Conservation (phyloP, 139 green algal species). For the Axilococcus clingmanii region DNA sequence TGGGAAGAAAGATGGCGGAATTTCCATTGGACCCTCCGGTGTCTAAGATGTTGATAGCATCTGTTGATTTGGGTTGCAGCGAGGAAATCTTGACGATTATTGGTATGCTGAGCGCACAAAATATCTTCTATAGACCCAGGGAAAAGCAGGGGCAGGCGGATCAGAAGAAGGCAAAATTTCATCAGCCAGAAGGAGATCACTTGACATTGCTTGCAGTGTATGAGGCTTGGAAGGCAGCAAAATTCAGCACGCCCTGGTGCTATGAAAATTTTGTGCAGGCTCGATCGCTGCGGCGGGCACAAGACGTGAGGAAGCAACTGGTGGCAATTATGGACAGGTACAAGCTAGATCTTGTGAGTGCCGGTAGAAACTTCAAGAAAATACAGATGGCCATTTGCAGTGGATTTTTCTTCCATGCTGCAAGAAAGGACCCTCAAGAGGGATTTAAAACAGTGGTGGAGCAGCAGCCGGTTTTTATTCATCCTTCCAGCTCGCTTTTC, state of each 20-base stretch:
- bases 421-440: conserved; percentile 66
- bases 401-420: conserved; percentile 96
- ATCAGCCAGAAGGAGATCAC: conserved; percentile 95
- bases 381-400: conserved; percentile 75
- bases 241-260: conserved; percentile 89
- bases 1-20: conserved; percentile 98
- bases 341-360: conserved; percentile 8
- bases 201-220: conserved; percentile 94
- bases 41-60: conserved; percentile 93
- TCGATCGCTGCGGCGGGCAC: conserved; percentile 78
- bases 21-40: conserved; percentile 96
- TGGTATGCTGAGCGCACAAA: conserved; percentile 87
- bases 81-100: conserved; percentile 99
- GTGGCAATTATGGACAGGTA: conserved; percentile 93
- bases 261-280: conserved; percentile 92
- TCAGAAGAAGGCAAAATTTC: conserved; percentile 92
- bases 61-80: conserved; percentile 89
- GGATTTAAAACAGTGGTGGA: conserved; percentile 80
- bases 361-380: conserved; percentile 77
- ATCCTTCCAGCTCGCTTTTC: conserved; percentile 83
- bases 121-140: conserved; percentile 88
- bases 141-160: conserved; percentile 87
- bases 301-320: conserved; percentile 95
- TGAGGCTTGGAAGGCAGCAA: conserved; percentile 90
- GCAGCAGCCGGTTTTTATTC: conserved; percentile 94